Conservation (phyloP, 2,329 filamentous ascomycete species). For the Diaporthe vaccinii region DNA sequence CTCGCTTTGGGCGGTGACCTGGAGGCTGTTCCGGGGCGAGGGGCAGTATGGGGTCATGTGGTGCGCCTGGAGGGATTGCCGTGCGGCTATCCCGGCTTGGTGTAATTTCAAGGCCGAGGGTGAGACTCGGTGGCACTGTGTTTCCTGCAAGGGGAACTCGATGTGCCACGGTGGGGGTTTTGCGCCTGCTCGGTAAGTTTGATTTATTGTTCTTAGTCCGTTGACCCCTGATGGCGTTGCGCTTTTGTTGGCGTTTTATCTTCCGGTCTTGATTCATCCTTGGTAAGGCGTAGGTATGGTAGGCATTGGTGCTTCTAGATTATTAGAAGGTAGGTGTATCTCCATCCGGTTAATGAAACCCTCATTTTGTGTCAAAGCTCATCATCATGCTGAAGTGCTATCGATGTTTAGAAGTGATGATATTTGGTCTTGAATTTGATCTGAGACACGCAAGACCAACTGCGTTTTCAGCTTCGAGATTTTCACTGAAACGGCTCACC, state of each 20-base stretch:
- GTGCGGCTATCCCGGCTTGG: background rate
- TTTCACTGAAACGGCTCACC: background rate
- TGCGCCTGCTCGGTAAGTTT: background rate
- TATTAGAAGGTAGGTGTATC: background rate
- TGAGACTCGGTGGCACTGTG: background rate
- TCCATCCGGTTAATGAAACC: background rate
- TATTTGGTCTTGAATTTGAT: background rate
- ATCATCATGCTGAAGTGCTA: too few species aligned
- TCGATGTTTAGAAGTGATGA: too few species aligned
- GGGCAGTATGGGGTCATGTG: fast-evolving
- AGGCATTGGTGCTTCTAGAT: too few species aligned
- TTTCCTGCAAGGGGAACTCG: background rate
- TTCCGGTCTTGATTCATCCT: too few species aligned
- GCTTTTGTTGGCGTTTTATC: background rate
- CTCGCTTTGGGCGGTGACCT: background rate
- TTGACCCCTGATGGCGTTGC: background rate
- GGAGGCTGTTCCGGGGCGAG: background rate
- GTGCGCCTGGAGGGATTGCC: background rate
- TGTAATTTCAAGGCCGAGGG: background rate
- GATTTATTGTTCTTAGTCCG: background rate
- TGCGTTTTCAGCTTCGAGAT: background rate
- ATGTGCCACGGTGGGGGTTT: background rate
- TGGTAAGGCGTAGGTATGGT: background rate
- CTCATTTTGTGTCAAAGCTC: background rate
- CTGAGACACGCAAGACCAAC: background rate